Percentiles rank a stretch among this genome's conserved stretches.
Evolutionary conservation across 1,284 basidiomycete genomes (phyloP).

Genomic region (Boletus albobrunnescens): DNA sequence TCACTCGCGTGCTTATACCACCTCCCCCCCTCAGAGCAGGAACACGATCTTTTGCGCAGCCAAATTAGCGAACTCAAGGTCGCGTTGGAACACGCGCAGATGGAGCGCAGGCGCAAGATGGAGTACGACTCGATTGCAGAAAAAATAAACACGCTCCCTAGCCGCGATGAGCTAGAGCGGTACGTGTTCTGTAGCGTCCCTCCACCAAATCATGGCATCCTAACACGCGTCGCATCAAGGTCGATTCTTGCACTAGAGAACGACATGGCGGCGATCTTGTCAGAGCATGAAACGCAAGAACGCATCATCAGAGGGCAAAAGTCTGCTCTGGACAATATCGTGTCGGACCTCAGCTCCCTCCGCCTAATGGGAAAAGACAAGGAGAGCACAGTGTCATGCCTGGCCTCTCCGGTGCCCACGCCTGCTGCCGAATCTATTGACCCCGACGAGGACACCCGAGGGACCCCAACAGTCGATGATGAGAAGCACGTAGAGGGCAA

Average conservation of each 20-base stretch:
- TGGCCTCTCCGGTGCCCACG: slow-evolving; percentile 43
- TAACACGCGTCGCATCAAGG: slow-evolving; percentile 36
- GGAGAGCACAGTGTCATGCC: slow-evolving; percentile 41
- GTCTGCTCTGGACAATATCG: slow-evolving; percentile 58
- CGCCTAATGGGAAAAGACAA: slow-evolving; percentile 64
- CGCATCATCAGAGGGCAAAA: slow-evolving; percentile 65
- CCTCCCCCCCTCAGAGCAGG: slow-evolving; percentile 48
- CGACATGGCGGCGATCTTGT: slow-evolving; percentile 68
- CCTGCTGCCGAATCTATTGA: slow-evolving; percentile 45
- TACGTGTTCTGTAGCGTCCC: slow-evolving; percentile 35
- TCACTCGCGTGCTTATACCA: neutral
- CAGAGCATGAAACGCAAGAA: slow-evolving; percentile 69
- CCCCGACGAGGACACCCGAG: slow-evolving; percentile 25
- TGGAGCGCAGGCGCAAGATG: slow-evolving; percentile 68
- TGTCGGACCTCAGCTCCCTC: slow-evolving; percentile 56
- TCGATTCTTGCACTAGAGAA: slow-evolving; percentile 67
- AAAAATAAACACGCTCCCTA: slow-evolving; percentile 74
- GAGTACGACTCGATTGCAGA: slow-evolving; percentile 80
- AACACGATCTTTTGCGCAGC: slow-evolving; percentile 57
- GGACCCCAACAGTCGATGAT: slow-evolving; percentile 32
- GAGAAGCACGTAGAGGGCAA: slow-evolving; percentile 41
- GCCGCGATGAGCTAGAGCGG: slow-evolving; percentile 68
- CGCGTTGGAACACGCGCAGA: slow-evolving; percentile 70
- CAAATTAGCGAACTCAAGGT: slow-evolving; percentile 76
- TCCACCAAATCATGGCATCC: neutral